These are phyloP conservation scores for Mucor mucedo DNA, from an alignment of 371 early-diverging fungal genomes.

Conservation along the genomic window DNA sequence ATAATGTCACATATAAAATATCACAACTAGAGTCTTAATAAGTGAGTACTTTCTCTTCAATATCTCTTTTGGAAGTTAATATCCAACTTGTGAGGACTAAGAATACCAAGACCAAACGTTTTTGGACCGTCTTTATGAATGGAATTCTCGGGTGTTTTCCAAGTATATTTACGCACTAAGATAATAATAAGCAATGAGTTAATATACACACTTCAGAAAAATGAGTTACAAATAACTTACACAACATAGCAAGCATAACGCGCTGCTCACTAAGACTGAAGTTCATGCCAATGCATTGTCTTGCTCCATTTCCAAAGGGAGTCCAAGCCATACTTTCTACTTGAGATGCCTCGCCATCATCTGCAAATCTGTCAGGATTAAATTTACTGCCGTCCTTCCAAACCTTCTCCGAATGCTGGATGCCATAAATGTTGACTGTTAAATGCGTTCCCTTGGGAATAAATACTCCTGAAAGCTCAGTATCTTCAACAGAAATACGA, in stretches of 20 bases:
- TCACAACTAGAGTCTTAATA: no score
- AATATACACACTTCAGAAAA: background rate
- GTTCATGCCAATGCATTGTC: conserved; percentile 51
- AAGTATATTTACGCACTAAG: conserved; percentile 28
- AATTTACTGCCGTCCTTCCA: conserved; percentile 19
- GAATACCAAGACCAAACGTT: conserved; percentile 7
- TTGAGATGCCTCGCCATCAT: background rate
- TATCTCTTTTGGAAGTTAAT: no score
- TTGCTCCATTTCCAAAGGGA: conserved; percentile 38
- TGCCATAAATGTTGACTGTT: conserved; percentile 40
- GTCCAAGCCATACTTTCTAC: conserved; percentile 29
- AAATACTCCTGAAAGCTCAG: conserved; percentile 42
- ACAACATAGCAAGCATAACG: conserved; percentile 44
- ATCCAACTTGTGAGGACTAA: background rate
- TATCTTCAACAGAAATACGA: conserved; percentile 39
- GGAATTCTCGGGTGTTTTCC: conserved; percentile 29
- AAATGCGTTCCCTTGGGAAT: conserved; percentile 53
- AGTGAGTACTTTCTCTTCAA: no score
- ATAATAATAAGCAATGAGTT: background rate
- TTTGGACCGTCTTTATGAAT: conserved; percentile 29
- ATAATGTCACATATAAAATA: no score
- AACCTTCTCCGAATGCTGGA: conserved; percentile 37
- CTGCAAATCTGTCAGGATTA: conserved; percentile 17
- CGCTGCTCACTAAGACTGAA: conserved; percentile 54
- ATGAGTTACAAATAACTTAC: no score